A percentile compares a stretch with the other conserved stretches of the same genome.
Conservation (phyloP, 2,329 filamentous ascomycete genomes). For the Phoma herbarum region DNA sequence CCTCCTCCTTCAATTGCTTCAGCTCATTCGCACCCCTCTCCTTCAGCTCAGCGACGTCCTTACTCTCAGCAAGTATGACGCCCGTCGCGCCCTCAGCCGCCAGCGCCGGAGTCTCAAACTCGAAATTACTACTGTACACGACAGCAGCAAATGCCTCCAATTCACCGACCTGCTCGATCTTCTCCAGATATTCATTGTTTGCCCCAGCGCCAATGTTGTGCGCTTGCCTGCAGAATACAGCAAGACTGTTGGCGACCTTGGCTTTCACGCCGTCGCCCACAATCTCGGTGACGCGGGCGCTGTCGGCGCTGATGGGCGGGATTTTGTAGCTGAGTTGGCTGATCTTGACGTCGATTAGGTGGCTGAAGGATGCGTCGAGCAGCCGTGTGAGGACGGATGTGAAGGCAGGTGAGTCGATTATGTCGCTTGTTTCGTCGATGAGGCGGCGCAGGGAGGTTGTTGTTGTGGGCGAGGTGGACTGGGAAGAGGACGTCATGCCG, state of each 20-base stretch:
- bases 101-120: conserved; percentile 57
- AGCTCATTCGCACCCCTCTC: conserved; percentile 60
- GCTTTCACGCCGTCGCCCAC: conserved; percentile 63
- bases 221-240: conserved; percentile 88
- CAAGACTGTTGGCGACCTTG: conserved; percentile 88
- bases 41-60: conserved; percentile 62
- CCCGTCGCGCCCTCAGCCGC: conserved; percentile 24
- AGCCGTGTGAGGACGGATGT: conserved; percentile 84
- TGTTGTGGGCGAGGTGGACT: conserved; percentile 50
- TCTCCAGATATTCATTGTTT: conserved; percentile 61
- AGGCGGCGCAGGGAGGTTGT: conserved; percentile 76
- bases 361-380: conserved; percentile 86
- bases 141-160: conserved; percentile 86
- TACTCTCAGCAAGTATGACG: not conserved
- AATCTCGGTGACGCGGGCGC: conserved; percentile 61
- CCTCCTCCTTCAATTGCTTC: conserved; percentile 59
- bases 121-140: conserved; percentile 85
- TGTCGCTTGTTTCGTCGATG: conserved; percentile 93
- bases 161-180: conserved; percentile 79
- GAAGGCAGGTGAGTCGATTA: conserved; percentile 94
- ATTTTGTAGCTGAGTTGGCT: conserved; percentile 79
- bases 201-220: conserved; percentile 79
- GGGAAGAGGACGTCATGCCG: conserved; percentile 67
- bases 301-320: conserved; percentile 54
- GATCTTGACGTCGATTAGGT: conserved; percentile 83